Evolutionary conservation across 208 protist species (phyloP).

Genomic region (Histomonas meleagridis): DNA sequence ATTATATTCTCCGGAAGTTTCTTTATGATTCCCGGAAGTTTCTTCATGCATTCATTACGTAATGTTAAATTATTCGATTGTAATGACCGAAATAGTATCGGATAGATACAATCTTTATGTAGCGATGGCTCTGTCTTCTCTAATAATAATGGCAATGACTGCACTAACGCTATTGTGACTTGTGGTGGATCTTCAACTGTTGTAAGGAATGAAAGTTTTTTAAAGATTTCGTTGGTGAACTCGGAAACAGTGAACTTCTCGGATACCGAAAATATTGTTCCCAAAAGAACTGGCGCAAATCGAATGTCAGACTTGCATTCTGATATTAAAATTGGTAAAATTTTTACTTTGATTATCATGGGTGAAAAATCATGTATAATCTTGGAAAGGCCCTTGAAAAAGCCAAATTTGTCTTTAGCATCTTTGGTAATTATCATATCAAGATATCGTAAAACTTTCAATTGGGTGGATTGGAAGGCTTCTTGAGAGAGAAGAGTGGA

Average conservation of each 20-base stretch:
- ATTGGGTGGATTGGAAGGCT: background rate
- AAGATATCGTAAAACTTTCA: conserved; percentile 17
- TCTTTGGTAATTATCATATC: conserved; percentile 1
- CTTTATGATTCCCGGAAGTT: background rate
- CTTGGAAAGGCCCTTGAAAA: background rate
- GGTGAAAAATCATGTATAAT: background rate
- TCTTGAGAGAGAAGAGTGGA: background rate
- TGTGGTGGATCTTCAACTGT: background rate
- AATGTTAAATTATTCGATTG: background rate
- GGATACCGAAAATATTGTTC: background rate
- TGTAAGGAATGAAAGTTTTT: background rate
- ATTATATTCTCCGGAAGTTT: background rate
- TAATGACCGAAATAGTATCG: background rate
- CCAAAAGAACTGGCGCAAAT: conserved; percentile 18
- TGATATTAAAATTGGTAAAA: background rate
- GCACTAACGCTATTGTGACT: background rate
- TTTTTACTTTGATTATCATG: background rate
- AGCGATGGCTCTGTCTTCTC: background rate
- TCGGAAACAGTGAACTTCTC: background rate
- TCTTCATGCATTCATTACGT: background rate
- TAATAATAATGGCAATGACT: background rate
- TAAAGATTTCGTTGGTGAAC: background rate
- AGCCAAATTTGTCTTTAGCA: conserved; percentile 28
- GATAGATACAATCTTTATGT: background rate
- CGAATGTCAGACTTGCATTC: background rate